These are phyloP conservation scores for Trametes coccinea DNA, from an alignment of 768 basidiomycete species.

Conservation along the genomic window DNA sequence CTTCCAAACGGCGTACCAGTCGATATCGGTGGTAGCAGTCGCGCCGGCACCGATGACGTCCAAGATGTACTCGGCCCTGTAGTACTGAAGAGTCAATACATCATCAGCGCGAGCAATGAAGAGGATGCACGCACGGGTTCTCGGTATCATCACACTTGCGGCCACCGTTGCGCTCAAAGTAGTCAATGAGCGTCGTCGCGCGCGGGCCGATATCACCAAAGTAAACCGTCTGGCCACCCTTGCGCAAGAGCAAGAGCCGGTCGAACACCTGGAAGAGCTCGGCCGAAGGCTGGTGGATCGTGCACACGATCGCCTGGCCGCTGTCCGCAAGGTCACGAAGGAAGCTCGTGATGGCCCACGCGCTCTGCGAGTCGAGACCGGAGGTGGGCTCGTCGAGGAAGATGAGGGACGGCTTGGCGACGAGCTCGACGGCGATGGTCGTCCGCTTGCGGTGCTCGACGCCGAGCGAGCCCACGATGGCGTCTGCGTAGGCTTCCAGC, in stretches of 20 bases:
- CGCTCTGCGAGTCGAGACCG: conserved; percentile 84
- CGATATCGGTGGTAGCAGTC: conserved; percentile 40
- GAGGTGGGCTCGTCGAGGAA: conserved; percentile 90
- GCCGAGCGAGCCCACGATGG: conserved; percentile 64
- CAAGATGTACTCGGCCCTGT: conserved; percentile 49
- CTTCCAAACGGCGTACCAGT: conserved; percentile 56
- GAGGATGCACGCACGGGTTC: conserved; percentile 52
- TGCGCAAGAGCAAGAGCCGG: conserved; percentile 69
- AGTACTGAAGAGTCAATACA: neutral
- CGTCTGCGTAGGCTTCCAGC: conserved; percentile 63
- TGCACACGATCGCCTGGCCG: conserved; percentile 92
- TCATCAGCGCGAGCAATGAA: neutral
- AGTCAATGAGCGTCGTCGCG: conserved; percentile 62
- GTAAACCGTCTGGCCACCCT: conserved; percentile 73
- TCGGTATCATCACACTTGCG: conserved; percentile 60
- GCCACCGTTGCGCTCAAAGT: conserved; percentile 74
- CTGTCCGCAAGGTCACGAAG: conserved; percentile 72
- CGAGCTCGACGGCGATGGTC: conserved; percentile 86
- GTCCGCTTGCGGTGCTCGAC: conserved; percentile 79
- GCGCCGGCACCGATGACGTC: conserved; percentile 60
- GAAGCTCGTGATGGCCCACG: conserved; percentile 80
- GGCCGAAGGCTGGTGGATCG: conserved; percentile 74
- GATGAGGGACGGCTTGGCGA: conserved; percentile 80
- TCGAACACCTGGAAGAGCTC: conserved; percentile 87
- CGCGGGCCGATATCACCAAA: conserved; percentile 69